These are phyloP conservation scores for Fraxinus paxiana DNA, from an alignment of 305 asterid genomes.

Conservation along the genomic window DNA sequence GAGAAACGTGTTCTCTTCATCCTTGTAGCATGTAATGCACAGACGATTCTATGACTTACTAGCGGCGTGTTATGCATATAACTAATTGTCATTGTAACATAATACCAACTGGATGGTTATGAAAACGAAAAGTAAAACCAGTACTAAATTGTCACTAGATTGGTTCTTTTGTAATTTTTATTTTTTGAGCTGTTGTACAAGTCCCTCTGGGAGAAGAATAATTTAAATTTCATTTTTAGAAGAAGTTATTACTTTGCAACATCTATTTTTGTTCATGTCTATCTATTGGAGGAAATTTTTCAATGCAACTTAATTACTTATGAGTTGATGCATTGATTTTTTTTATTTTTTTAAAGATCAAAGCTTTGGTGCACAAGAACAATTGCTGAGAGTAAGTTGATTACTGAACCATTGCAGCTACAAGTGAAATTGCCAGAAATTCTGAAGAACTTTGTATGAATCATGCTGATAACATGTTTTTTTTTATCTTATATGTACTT, in stretches of 20 bases:
- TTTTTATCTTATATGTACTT: not conserved
- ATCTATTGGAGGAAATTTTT: not conserved
- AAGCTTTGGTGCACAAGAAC: not conserved
- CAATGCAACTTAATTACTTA: not conserved
- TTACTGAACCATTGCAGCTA: not conserved
- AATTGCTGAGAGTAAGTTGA: not conserved
- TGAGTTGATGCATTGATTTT: not conserved
- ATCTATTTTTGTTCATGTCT: not conserved
- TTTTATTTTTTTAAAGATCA: not conserved
- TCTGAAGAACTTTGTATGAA: slow-evolving; percentile 25
- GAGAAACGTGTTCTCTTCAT: slow-evolving; percentile 17
- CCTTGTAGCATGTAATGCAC: slow-evolving; percentile 5
- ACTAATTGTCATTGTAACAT: slow-evolving; percentile 16
- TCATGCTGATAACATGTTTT: not conserved
- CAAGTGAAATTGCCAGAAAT: slow-evolving; percentile 11
- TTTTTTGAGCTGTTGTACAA: not conserved
- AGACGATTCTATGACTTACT: slow-evolving; percentile 10
- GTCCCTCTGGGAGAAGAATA: not conserved
- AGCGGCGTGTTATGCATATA: not conserved
- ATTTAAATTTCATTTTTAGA: not conserved
- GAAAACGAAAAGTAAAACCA: not conserved
- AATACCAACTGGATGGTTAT: not conserved
- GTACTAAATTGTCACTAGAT: not conserved
- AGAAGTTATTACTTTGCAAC: not conserved
- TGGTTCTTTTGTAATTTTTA: not conserved